Evolutionary conservation across 2,329 filamentous ascomycete species (phyloP), one percentile per base, ranked within the genome.

Genomic region (Dryadomyces quercivorus): DNA sequence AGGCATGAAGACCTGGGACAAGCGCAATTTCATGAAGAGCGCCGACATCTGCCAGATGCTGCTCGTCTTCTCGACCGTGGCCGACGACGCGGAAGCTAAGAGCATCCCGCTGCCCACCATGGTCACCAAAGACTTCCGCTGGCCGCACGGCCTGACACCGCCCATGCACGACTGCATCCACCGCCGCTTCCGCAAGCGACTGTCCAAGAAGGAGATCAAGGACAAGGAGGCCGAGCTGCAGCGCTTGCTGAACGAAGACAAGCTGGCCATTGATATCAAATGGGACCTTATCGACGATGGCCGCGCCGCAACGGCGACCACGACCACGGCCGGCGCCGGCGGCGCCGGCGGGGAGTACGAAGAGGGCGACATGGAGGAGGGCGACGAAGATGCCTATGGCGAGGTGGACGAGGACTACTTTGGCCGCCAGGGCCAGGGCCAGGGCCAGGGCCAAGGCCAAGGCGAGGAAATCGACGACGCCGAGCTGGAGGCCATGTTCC

Each of bases 1-100:
- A 66, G 85, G 84, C 8, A 90, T 93, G 85, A 95, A 95, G 74
- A 91, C 86, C 56, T 95, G 89, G 87, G 90, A 95, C 66, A 84
- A 84, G 63, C 89, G 87, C 63, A 80, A 84, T 18, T 89, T 91
- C 74, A 89, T 91, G 73, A 95, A 95, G 71, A 86, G 87, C 9
- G 86, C 87, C 36, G 90, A 95, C 64, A 81, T 95, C 38, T 89
- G 85, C 61, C 89, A 95, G 71, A 94, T 95, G 86, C 77, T 95
- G 40, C 72, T 94, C 8, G 86, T 92, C 1, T 80, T 90, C 56
- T 84, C 85, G 9, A 73, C 70, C 36, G 84, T 92, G 18, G 71
- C 74, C 49, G 83, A 69, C 53, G 84, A 88, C 59, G 70, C 76
- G n/a, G 83, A 86, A 64, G 85, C 84, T 1, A 73, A 76, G 62